Evolutionary conservation across 164 flowering plant genomes (phyloP), one percentile per base, ranked within the genome.

Genomic region (Aristolochia fimbriata): DNA sequence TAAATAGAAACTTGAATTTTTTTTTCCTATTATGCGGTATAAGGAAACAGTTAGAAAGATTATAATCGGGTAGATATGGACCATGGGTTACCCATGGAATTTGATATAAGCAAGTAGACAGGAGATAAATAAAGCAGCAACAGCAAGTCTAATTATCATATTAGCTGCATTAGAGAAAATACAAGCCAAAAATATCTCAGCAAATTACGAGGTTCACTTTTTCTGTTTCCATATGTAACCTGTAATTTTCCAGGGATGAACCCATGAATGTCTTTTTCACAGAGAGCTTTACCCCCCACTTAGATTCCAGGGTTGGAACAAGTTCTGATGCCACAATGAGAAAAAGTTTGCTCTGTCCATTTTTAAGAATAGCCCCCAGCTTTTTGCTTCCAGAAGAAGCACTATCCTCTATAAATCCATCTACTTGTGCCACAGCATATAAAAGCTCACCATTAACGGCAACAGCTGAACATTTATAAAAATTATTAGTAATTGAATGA

Each of bases 371-470:
- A 71, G 57, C 77, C 57, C 99, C 96, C 52, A 79, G 65, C 55
- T 55, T 76, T 68, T 70, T 79, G 55, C 65, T 74, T 62, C 57
- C 83, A 55, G 76, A 47, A 55, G 76, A 47, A 24, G 82, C 62
- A 22, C 50, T 17, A 68, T 73, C 83, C 59, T 65, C 80, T 45
- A 52, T 47, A 31, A 33, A 65, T 23, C 80, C 61, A 17, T 59
- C 70, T 25, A 88, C 73, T 80, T 88, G 91, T 48, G 77, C 79
- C 57, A 93, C 81, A 27, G 87, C 86, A 77, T 93, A 93, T 50
- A 82, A 80, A 69, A 90, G 90, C 74, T 82, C 87, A 50, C 81
- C 78, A 81, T 90, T 93, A 60, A 88, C 97, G 21, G 99, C 97
- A 66, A 93, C 99, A 80, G 96, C 99, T 52, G 56, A 22, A 52